Evolutionary conservation across 768 basidiomycete species (phyloP).

Genomic region (Russula compacta): DNA sequence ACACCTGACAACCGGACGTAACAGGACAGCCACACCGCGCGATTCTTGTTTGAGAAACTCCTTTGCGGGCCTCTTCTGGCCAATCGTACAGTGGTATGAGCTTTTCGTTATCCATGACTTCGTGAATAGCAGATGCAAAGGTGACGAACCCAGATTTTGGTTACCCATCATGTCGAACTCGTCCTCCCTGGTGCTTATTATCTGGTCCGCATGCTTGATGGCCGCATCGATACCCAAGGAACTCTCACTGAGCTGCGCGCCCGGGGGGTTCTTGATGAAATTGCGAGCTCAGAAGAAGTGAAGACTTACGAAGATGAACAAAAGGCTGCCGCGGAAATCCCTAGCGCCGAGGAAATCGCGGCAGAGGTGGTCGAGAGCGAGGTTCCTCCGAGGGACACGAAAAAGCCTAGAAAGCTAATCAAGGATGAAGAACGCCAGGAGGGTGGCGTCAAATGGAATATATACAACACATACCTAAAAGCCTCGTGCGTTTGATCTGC

Average conservation of each 20-base stretch:
- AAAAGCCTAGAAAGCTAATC: slow-evolving; percentile 63
- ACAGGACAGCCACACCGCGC: slow-evolving; percentile 62
- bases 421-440: slow-evolving; percentile 76
- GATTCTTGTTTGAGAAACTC: slow-evolving; percentile 53
- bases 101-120: background rate
- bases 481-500: slow-evolving; percentile 45
- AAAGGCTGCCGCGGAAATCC: slow-evolving; percentile 15
- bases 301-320: slow-evolving; percentile 39
- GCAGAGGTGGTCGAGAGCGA: slow-evolving; percentile 22
- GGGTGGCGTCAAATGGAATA: slow-evolving; percentile 74
- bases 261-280: slow-evolving; percentile 51
- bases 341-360: slow-evolving; percentile 25
- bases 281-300: slow-evolving; percentile 45
- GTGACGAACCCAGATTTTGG: slow-evolving; percentile 39
- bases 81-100: slow-evolving; percentile 55
- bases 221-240: slow-evolving; percentile 70
- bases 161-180: slow-evolving; percentile 80
- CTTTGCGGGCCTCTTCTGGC: slow-evolving; percentile 57
- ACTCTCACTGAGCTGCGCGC: slow-evolving; percentile 53
- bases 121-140: background rate
- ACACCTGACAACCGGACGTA: background rate
- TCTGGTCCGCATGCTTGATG: slow-evolving; percentile 71
- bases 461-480: slow-evolving; percentile 54
- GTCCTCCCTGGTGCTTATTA: slow-evolving; percentile 68
- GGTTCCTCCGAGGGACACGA: slow-evolving; percentile 30